A percentile compares a stretch with the other conserved stretches of the same genome.
Evolutionary conservation across 768 basidiomycete species (phyloP).

Genomic region (Calvatia gigantea): DNA sequence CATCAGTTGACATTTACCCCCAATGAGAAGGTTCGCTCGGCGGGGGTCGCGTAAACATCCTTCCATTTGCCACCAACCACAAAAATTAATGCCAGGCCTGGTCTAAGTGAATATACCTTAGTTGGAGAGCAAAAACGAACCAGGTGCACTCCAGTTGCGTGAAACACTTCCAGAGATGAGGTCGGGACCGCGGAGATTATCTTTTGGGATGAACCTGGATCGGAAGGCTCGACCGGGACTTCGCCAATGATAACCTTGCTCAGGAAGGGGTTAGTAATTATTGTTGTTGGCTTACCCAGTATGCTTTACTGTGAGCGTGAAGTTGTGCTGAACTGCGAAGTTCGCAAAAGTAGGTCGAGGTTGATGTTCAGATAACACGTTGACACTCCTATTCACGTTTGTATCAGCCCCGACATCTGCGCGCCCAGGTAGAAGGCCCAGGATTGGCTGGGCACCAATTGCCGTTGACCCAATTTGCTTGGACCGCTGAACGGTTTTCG

Average conservation of each 20-base stretch:
- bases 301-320: slow-evolving; percentile 35
- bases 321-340: slow-evolving; percentile 33
- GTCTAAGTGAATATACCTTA: not conserved
- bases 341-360: slow-evolving; percentile 33
- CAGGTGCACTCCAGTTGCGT: slow-evolving; percentile 14
- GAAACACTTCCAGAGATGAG: slow-evolving; percentile 31
- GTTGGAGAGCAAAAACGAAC: slow-evolving; percentile 9
- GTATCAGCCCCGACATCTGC: slow-evolving; percentile 5
- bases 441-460: slow-evolving; percentile 9
- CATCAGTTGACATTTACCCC: slow-evolving; percentile 39
- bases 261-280: not conserved
- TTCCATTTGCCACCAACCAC: slow-evolving; percentile 45
- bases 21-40: slow-evolving; percentile 35
- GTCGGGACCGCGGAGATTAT: slow-evolving; percentile 25
- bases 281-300: slow-evolving; percentile 16
- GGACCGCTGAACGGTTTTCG: slow-evolving; percentile 21
- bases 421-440: slow-evolving; percentile 6
- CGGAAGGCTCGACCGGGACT: slow-evolving; percentile 38
- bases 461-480: slow-evolving; percentile 1
- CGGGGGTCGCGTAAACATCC: slow-evolving; percentile 36
- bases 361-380: slow-evolving; percentile 49
- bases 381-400: slow-evolving; percentile 40
- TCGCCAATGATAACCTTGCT: slow-evolving; percentile 42
- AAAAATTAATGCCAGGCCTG: slow-evolving; percentile 23
- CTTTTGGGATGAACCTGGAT: slow-evolving; percentile 36